A percentile compares a stretch with the other conserved stretches of the same genome.
Conservation (phyloP, 2,329 filamentous ascomycete genomes). For the Zalaria obscura region DNA sequence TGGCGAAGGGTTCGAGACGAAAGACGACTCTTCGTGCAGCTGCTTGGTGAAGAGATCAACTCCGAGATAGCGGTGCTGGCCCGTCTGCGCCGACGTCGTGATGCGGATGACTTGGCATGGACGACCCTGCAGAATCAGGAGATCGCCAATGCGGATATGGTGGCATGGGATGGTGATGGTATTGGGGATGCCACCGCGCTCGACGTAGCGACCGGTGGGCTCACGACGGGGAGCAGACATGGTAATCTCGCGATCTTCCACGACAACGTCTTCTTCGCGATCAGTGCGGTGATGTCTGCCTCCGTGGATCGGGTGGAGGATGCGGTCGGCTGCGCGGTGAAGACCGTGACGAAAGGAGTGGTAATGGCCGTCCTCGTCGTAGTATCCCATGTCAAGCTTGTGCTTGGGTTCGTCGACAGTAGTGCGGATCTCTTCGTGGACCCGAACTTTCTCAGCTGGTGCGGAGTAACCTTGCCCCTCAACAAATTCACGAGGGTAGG, state of each 20-base stretch:
- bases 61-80: slow-evolving; percentile 99
- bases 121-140: slow-evolving; percentile 96
- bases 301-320: slow-evolving; percentile 49
- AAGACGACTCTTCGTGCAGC: slow-evolving; percentile 95
- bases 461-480: slow-evolving; percentile 4
- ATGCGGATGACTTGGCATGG: slow-evolving; percentile 99
- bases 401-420: slow-evolving; percentile 35
- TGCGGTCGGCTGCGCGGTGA: slow-evolving; percentile 49
- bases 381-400: slow-evolving; percentile 60
- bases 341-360: slow-evolving; percentile 61
- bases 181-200: slow-evolving; percentile 39
- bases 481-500: slow-evolving; percentile 16
- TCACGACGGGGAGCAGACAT: slow-evolving; percentile 21
- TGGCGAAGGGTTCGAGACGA: slow-evolving; percentile 91
- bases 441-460: slow-evolving; percentile 32
- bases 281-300: slow-evolving; percentile 28
- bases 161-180: slow-evolving; percentile 98
- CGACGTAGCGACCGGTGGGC: slow-evolving; percentile 8
- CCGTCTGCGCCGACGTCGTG: slow-evolving; percentile 92
- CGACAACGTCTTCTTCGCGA: slow-evolving; percentile 30
- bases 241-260: slow-evolving; percentile 33
- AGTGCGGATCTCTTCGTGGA: slow-evolving; percentile 33
- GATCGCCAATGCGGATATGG: slow-evolving; percentile 98
- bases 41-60: slow-evolving; percentile 99
- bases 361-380: slow-evolving; percentile 66